phyloP scores from a whole-genome alignment of 257 asterid species.

The Dorcoceras hygrometricum region DNA sequence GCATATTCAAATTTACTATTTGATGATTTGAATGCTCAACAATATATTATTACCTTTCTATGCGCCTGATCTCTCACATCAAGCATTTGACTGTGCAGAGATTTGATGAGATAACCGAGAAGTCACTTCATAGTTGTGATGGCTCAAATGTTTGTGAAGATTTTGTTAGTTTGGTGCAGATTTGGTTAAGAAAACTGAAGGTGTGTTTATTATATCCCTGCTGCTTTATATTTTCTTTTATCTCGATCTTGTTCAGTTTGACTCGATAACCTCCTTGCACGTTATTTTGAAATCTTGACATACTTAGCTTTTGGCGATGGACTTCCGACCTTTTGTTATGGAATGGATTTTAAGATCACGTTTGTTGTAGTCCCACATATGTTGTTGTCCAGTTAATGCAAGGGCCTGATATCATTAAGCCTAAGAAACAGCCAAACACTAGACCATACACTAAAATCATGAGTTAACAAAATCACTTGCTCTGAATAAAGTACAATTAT shows the following conservation, averaged over 20 bases:
- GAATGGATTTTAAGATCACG: background rate
- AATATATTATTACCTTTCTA: no score
- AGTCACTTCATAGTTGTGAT: constrained; percentile 64
- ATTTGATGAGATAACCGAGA: constrained; percentile 78
- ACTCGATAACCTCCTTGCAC: background rate
- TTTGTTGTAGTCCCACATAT: constrained; percentile 1
- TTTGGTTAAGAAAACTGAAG: constrained; percentile 82
- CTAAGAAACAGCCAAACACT: constrained; percentile 8
- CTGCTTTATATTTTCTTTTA: constrained; percentile 14
- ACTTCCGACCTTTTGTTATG: background rate
- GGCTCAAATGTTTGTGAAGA: constrained; percentile 74
- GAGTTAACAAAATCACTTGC: background rate
- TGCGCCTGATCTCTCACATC: background rate
- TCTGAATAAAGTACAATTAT: background rate
- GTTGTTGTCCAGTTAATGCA: background rate
- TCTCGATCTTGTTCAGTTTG: background rate
- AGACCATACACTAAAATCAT: background rate
- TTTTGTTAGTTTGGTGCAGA: constrained; percentile 71
- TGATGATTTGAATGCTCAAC: no score
- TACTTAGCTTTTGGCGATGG: constrained; percentile 6
- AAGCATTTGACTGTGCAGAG: constrained; percentile 53
- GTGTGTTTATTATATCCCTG: constrained; percentile 33
- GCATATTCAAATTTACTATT: no score
- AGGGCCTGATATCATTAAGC: constrained; percentile 6
- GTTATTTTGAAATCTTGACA: background rate